phyloP scores from a whole-genome alignment of 2,329 filamentous ascomycete species.

The Lachnellula arida region DNA sequence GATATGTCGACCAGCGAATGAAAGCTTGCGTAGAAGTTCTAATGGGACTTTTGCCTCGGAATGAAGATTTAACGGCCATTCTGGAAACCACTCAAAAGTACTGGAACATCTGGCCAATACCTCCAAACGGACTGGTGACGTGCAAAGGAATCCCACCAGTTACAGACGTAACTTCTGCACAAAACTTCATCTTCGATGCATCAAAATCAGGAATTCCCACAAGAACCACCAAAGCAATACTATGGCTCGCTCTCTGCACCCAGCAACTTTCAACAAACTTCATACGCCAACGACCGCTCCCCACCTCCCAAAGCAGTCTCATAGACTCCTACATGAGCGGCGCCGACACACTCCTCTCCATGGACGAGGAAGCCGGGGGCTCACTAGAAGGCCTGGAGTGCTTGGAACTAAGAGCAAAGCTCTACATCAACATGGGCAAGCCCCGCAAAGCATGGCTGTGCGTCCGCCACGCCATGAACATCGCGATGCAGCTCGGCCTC shows the following conservation, averaged over 20 bases:
- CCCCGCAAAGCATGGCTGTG: slow-evolving; percentile 51
- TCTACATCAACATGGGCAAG: slow-evolving; percentile 50
- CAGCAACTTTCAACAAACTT: slow-evolving; percentile 37
- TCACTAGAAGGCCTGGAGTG: slow-evolving; percentile 50
- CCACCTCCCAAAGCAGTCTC: slow-evolving; percentile 39
- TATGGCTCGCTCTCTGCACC: slow-evolving; percentile 41
- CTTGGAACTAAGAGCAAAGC: slow-evolving; percentile 45
- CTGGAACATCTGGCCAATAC: slow-evolving; percentile 26
- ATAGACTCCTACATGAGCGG: slow-evolving; percentile 42
- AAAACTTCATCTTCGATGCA: slow-evolving; percentile 35
- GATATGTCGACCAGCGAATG: not conserved
- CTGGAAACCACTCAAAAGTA: slow-evolving; percentile 21
- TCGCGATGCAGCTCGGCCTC: slow-evolving; percentile 47
- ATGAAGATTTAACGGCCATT: slow-evolving; percentile 16
- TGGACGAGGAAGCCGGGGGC: slow-evolving; percentile 45
- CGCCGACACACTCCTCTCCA: slow-evolving; percentile 42
- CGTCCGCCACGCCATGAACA: slow-evolving; percentile 46
- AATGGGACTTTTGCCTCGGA: slow-evolving; percentile 8
- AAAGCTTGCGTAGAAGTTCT: slow-evolving; percentile 4
- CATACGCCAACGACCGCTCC: slow-evolving; percentile 34
- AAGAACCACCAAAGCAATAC: slow-evolving; percentile 37
- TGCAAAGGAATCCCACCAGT: not conserved
- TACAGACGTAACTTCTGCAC: slow-evolving; percentile 5
- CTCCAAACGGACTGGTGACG: slow-evolving; percentile 5
- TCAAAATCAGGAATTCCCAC: slow-evolving; percentile 34